Evolutionary conservation across 305 asterid species (phyloP).

Genomic region (Ajuga reptans): DNA sequence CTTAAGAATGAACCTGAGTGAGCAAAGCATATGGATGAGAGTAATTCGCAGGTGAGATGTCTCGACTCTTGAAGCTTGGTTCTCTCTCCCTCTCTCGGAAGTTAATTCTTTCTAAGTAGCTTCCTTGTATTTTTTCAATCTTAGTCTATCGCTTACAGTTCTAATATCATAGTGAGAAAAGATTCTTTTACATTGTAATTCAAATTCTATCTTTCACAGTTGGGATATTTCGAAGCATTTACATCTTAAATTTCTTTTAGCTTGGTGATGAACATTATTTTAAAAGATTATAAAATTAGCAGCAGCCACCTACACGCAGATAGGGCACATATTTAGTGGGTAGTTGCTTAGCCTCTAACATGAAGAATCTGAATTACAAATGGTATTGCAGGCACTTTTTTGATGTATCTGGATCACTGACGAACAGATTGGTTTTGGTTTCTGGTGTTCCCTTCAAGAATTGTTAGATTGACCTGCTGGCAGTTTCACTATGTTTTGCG

Average conservation of each 20-base stretch:
- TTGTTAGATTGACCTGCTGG: conserved; percentile 42
- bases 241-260: conserved; percentile 18
- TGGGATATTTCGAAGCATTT: background rate
- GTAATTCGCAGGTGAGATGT: conserved; percentile 36
- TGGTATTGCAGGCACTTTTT: conserved; percentile 57
- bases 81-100: conserved; percentile 20
- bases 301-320: conserved; percentile 21
- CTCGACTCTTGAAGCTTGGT: conserved; percentile 20
- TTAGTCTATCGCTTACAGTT: conserved; percentile 9
- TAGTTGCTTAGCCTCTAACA: conserved; percentile 40
- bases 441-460: conserved; percentile 41
- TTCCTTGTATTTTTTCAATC: conserved; percentile 19
- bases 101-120: conserved; percentile 1
- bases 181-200: conserved; percentile 4
- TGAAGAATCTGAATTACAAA: conserved; percentile 40
- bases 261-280: conserved; percentile 7
- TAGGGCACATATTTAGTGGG: conserved; percentile 25
- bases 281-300: conserved; percentile 19
- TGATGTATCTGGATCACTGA: conserved; percentile 42
- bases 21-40: conserved; percentile 38
- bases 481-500: conserved; percentile 30
- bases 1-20: conserved; percentile 36
- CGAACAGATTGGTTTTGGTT: conserved; percentile 48
- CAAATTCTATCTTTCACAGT: conserved; percentile 14
- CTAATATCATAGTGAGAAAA: conserved; percentile 7